Conservation (phyloP, 2,329 filamentous ascomycete genomes). For the Incumbomyces lentus region DNA sequence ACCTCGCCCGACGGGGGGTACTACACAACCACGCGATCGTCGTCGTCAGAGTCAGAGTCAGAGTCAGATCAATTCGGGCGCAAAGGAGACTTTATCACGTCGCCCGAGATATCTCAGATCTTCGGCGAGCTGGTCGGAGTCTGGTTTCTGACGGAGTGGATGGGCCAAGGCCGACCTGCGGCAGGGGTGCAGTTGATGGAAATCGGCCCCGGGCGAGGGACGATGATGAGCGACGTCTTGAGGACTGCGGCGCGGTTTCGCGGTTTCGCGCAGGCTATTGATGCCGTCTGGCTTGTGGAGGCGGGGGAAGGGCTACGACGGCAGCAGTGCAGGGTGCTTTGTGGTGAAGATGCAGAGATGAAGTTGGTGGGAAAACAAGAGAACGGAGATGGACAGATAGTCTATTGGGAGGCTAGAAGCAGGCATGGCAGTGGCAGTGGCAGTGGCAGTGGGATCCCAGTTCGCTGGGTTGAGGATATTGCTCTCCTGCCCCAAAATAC, state of each 20-base stretch:
- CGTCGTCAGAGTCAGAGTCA: too few species aligned
- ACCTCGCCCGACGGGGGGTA: slow-evolving; percentile 86
- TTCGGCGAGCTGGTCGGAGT: slow-evolving; percentile 91
- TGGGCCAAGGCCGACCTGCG: slow-evolving; percentile 68
- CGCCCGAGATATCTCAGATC: slow-evolving; percentile 91
- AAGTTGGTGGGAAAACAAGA: slow-evolving; percentile 45
- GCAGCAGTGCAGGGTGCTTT: slow-evolving; percentile 72
- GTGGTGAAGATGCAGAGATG: slow-evolving; percentile 60
- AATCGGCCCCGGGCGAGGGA: slow-evolving; percentile 85
- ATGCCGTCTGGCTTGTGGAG: slow-evolving; percentile 88
- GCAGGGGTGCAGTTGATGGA: slow-evolving; percentile 81
- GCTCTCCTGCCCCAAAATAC: slow-evolving; percentile 64
- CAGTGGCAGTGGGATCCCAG: slow-evolving; percentile 50
- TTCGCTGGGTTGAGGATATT: slow-evolving; percentile 73
- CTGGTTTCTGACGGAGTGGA: slow-evolving; percentile 95
- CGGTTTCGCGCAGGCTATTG: slow-evolving; percentile 62
- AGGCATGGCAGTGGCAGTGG: slow-evolving; percentile 59
- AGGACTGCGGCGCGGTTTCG: slow-evolving; percentile 78
- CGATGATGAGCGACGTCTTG: slow-evolving; percentile 92
- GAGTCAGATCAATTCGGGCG: slow-evolving; percentile 84
- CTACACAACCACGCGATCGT: slow-evolving; percentile 65
- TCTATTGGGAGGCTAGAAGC: slow-evolving; percentile 63
- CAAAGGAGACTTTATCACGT: slow-evolving; percentile 92
- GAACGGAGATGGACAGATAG: slow-evolving; percentile 10
- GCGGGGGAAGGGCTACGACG: slow-evolving; percentile 70